A percentile compares a stretch with the other conserved stretches of the same genome.
Conservation (phyloP, 345 rosid genomes). For the Eucalyptus paniculata region DNA sequence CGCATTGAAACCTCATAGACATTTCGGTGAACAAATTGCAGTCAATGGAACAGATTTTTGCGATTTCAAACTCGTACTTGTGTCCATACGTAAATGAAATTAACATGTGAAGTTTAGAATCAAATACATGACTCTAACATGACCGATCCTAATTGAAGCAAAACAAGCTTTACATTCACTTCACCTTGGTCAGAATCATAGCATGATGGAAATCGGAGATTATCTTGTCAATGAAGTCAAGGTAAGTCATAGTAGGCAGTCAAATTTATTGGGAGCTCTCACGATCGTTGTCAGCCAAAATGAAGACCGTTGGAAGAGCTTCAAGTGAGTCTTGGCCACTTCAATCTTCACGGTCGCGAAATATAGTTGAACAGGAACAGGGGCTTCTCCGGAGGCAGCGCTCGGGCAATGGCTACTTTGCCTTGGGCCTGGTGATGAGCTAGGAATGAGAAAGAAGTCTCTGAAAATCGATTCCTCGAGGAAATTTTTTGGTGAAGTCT, state of each 20-base stretch:
- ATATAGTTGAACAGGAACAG: too few species aligned
- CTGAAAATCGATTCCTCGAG: too few species aligned
- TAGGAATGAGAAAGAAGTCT: neutral
- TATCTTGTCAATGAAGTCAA: neutral
- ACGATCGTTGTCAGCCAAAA: too few species aligned
- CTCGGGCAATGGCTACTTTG: too few species aligned
- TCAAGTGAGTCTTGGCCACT: neutral
- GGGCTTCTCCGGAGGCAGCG: too few species aligned
- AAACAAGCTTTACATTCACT: too few species aligned
- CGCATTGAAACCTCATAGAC: neutral
- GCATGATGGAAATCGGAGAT: neutral
- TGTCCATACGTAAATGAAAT: neutral
- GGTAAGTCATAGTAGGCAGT: neutral
- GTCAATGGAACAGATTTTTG: neutral
- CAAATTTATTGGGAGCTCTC: neutral
- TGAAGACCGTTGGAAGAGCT: neutral
- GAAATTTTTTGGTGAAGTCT: too few species aligned
- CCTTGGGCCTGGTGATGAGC: neutral
- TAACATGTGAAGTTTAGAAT: neutral
- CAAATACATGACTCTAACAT: neutral
- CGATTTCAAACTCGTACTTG: neutral
- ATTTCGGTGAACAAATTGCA: too few species aligned
- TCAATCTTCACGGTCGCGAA: neutral
- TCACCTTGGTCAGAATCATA: neutral
- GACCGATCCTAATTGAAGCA: neutral